Evolutionary conservation across 495 filamentous ascomycete species (phyloP).

Genomic region (Podospora pseudoanserina): DNA sequence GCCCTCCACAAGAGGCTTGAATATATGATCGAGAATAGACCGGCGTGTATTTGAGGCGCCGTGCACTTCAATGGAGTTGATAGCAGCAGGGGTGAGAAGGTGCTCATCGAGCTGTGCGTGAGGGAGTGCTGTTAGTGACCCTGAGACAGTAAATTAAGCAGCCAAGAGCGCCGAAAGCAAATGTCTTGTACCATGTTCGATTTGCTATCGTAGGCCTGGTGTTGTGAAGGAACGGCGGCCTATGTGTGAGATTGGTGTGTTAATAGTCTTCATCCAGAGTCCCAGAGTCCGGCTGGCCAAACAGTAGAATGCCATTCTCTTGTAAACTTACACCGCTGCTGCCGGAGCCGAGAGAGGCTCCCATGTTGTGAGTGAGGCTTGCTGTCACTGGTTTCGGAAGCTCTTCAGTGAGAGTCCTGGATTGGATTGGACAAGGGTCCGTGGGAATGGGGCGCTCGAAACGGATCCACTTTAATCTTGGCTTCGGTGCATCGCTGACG

Average conservation of each 20-base stretch:
- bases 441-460: background rate
- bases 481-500: background rate
- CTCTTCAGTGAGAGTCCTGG: background rate
- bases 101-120: slow-evolving; percentile 63
- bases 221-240: background rate
- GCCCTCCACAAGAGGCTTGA: slow-evolving; percentile 70
- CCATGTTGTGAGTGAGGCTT: slow-evolving; percentile 42
- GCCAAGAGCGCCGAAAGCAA: background rate
- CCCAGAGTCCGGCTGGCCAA: no score
- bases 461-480: background rate
- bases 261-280: background rate
- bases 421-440: background rate
- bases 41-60: slow-evolving; percentile 73
- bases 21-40: slow-evolving; percentile 72
- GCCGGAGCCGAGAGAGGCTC: slow-evolving; percentile 10
- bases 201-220: background rate
- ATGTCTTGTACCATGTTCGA: slow-evolving; percentile 13
- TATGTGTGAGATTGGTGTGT: background rate
- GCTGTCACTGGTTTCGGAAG: background rate
- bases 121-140: slow-evolving; percentile 7
- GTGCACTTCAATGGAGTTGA: slow-evolving; percentile 77
- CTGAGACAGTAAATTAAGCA: background rate
- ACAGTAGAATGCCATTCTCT: no score
- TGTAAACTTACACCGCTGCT: slow-evolving; percentile 21
- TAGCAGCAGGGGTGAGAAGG: slow-evolving; percentile 64